These are phyloP conservation scores for Naganishia antarctica DNA, from an alignment of 768 basidiomycete genomes.

Conservation along the genomic window DNA sequence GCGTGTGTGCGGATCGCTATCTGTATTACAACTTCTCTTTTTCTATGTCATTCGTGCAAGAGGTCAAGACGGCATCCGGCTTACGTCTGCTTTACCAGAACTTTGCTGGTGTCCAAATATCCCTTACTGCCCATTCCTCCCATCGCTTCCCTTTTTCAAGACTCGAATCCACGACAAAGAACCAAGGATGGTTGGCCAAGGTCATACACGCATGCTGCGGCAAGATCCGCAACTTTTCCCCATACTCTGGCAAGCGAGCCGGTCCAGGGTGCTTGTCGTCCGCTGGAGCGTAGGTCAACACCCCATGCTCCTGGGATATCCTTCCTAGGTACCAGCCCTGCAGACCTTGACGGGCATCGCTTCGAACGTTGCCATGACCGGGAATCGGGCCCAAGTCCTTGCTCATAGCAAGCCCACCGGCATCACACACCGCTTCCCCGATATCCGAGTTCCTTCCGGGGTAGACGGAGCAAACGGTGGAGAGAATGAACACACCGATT, in stretches of 20 bases:
- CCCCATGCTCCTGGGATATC: conserved; percentile 64
- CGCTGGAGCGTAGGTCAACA: conserved; percentile 49
- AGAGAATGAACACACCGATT: conserved; percentile 65
- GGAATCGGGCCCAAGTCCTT: conserved; percentile 74
- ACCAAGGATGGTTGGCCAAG: conserved; percentile 74
- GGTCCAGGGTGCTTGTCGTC: not conserved
- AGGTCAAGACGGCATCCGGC: too few species aligned
- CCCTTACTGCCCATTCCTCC: conserved; percentile 58
- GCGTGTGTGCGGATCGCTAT: too few species aligned
- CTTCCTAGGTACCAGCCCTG: conserved; percentile 47
- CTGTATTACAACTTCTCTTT: too few species aligned
- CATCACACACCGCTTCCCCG: conserved; percentile 61
- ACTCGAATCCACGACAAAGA: conserved; percentile 70
- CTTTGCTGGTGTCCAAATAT: conserved; percentile 87
- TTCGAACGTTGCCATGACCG: conserved; percentile 66
- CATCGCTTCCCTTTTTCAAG: conserved; percentile 35
- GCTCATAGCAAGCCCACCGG: conserved; percentile 78
- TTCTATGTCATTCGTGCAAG: too few species aligned
- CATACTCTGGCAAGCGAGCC: conserved; percentile 53
- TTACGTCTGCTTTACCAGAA: conserved; percentile 59
- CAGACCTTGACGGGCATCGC: conserved; percentile 56
- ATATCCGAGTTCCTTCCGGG: conserved; percentile 57
- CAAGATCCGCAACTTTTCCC: conserved; percentile 64
- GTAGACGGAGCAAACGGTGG: conserved; percentile 75
- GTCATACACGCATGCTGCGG: conserved; percentile 84